phyloP scores from a whole-genome alignment of 257 asterid species.

The Przewalskia tangutica region DNA sequence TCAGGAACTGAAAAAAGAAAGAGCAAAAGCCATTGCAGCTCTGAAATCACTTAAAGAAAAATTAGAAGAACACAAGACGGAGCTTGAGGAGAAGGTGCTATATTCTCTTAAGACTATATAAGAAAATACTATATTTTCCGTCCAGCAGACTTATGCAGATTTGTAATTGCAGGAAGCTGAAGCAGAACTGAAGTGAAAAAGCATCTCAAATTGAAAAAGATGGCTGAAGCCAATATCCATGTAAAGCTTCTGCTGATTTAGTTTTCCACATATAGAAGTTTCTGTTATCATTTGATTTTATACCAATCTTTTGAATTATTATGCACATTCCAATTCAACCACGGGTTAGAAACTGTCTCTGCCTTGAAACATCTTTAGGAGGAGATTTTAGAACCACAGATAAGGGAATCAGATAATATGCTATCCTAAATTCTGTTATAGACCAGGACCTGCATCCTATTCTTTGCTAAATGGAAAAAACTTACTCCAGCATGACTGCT shows the following conservation, averaged over 20 bases:
- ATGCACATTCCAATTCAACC: not conserved
- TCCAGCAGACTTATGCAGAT: conserved; percentile 8
- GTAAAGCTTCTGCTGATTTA: conserved; percentile 36
- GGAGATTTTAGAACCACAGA: not conserved
- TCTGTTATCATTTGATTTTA: not conserved
- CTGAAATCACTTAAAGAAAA: conserved; percentile 79
- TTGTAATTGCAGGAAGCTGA: conserved; percentile 62
- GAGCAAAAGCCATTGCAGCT: conserved; percentile 70
- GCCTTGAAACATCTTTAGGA: not conserved
- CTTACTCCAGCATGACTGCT: not conserved
- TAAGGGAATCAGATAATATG: not conserved
- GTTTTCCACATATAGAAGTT: conserved; percentile 5
- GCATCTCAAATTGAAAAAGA: conserved; percentile 94
- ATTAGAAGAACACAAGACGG: conserved; percentile 48
- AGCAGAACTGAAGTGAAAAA: conserved; percentile 68
- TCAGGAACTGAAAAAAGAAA: conserved; percentile 83
- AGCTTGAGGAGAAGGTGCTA: conserved; percentile 69
- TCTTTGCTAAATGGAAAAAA: not conserved
- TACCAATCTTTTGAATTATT: conserved; percentile 2
- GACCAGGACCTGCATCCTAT: not conserved
- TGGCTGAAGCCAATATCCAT: conserved; percentile 93
- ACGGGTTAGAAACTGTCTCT: not conserved
- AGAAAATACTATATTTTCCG: not conserved
- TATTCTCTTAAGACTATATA: not conserved
- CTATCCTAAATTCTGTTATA: not conserved